Evolutionary conservation across 2,329 filamentous ascomycete species (phyloP).

Genomic region (Colletotrichum incanum): DNA sequence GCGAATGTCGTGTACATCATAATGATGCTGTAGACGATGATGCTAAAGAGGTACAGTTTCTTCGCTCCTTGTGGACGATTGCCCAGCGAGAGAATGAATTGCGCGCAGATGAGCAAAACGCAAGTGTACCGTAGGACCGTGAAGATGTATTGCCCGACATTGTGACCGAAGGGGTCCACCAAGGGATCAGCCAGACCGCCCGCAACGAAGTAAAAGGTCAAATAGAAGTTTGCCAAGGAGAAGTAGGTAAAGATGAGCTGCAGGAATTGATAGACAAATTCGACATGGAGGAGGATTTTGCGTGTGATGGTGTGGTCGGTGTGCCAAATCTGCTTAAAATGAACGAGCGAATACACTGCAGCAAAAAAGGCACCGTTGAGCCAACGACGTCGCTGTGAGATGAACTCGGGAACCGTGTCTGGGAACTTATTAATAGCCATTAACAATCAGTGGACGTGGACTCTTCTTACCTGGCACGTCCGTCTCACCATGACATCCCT

Average conservation of each 20-base stretch:
- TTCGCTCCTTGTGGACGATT: slow-evolving; percentile 96
- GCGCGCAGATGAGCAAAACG: slow-evolving; percentile 89
- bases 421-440: slow-evolving; percentile 43
- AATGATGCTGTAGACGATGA: slow-evolving; percentile 92
- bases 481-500: slow-evolving; percentile 95
- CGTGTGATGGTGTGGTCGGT: slow-evolving; percentile 93
- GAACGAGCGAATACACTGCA: slow-evolving; percentile 95
- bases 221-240: slow-evolving; percentile 98
- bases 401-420: slow-evolving; percentile 96
- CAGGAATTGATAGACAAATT: slow-evolving; percentile 95
- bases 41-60: slow-evolving; percentile 88
- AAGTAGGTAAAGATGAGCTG: slow-evolving; percentile 97
- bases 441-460: not conserved
- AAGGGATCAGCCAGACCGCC: slow-evolving; percentile 85
- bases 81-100: slow-evolving; percentile 96
- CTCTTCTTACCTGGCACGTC: slow-evolving; percentile 91
- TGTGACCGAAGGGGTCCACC: slow-evolving; percentile 93
- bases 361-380: slow-evolving; percentile 99
- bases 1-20: slow-evolving; percentile 97
- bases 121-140: slow-evolving; percentile 87
- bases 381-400: slow-evolving; percentile 96
- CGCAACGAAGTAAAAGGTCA: slow-evolving; percentile 98
- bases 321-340: slow-evolving; percentile 92
- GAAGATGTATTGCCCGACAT: slow-evolving; percentile 89
- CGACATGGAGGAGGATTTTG: slow-evolving; percentile 93